Base-by-base conservation (phyloP, 2,329 filamentous ascomycete genomes). In the Colletotrichum noveboracense region DNA sequence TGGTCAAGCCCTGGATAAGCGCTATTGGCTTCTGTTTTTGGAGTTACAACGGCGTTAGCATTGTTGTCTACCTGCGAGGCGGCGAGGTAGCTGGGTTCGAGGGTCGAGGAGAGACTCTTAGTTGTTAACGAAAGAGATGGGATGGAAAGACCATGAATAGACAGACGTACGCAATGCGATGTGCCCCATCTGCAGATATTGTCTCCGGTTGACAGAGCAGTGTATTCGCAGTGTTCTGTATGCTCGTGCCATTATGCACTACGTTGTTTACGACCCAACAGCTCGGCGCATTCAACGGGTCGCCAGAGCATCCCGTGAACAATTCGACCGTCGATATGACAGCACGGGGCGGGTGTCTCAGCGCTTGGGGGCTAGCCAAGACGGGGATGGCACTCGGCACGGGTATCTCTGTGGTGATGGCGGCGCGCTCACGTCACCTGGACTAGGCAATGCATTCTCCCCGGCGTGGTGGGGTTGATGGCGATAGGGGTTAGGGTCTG, bases 1-100 rank as follows among this genome's bases (percentile, higher is more conserved):
- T 66, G 69, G 73, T 36, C 73, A 75, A 75, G 26, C 56, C 62
- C 64, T 72, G 34, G 61, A 75, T 62, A 38, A 55, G 69, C 55
- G 58, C n/a, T 56, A 30, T 16, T 56, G 61, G 52, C 7, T 28
- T 16, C 12, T 58, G 43, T n/a, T 38, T 71, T 75, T 52, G 69
- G 73, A 52, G 68, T 75, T 71, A 6, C 6, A 48, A 36, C n/a
- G 62, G 62, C 69, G 56, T 72, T 75, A 30, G 13, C 21, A 61
- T n/a, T 70, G 16, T 64, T 43, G 58, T 43, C 67, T 48, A 21
- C 48, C 32, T 28, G 30, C n/a, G 14, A 43, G 28, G 13, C 10
- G 64, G 18, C 38, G 24, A 66, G 64, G 64, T 52, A 30, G 64
- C 26, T 8, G n/a, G 32, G 14, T 64, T 8, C 3, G 13, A 64